A percentile compares a stretch with the other conserved stretches of the same genome.
Conservation (phyloP, 2,329 filamentous ascomycete species). For the Didymellaceae sp. region DNA sequence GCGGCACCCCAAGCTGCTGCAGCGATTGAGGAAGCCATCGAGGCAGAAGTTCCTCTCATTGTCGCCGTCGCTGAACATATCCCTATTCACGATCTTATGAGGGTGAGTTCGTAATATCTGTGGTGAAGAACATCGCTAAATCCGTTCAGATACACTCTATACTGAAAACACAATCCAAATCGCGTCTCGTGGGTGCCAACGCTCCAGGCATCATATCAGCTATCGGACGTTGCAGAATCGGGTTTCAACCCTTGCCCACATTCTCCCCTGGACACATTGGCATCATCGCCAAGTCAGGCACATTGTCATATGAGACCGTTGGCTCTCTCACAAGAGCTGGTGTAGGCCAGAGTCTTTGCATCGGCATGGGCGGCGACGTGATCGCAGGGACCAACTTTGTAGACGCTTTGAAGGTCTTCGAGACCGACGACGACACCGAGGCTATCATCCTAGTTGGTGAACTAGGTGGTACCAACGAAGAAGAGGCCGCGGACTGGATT, state of each 20-base stretch:
- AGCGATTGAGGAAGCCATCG: conserved; percentile 81
- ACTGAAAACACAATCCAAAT: conserved; percentile 72
- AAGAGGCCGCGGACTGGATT: conserved; percentile 78
- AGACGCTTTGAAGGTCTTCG: conserved; percentile 72
- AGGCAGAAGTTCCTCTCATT: conserved; percentile 77
- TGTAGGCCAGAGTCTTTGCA: conserved; percentile 76
- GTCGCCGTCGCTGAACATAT: conserved; percentile 83
- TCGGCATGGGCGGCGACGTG: conserved; percentile 79
- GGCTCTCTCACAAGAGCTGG: conserved; percentile 76
- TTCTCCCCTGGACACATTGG: conserved; percentile 74
- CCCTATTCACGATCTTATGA: conserved; percentile 77
- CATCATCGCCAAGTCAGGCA: conserved; percentile 81
- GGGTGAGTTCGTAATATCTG: conserved; percentile 55
- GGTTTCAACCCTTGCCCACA: conserved; percentile 77
- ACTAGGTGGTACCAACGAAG: conserved; percentile 71
- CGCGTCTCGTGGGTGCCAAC: conserved; percentile 79
- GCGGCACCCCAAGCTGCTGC: conserved; percentile 74
- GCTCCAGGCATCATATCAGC: conserved; percentile 81
- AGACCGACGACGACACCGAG: conserved; percentile 70
- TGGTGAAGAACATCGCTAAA: conserved; percentile 9
- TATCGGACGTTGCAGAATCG: conserved; percentile 71
- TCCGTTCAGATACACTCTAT: conserved; percentile 68
- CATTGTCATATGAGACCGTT: conserved; percentile 80
- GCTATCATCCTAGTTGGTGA: conserved; percentile 77
- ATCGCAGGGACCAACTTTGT: conserved; percentile 76